Base-by-base conservation (phyloP, 306 rosid species). In the Glycyrrhiza uralensis region DNA sequence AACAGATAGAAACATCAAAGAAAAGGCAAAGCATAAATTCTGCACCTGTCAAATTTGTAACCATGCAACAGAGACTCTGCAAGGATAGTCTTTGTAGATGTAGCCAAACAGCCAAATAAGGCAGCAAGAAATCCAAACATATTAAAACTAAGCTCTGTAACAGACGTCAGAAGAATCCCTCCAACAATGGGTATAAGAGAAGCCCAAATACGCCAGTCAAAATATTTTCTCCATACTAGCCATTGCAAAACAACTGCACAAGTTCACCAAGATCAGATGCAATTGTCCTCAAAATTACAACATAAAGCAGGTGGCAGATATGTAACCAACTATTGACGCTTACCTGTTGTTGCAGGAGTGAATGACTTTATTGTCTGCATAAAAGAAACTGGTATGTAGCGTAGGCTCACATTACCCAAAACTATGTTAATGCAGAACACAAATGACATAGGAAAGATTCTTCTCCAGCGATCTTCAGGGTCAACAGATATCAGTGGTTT, bases 341-440 rank as follows among this genome's bases (percentile, higher is more conserved):
- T 41, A 88, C 98, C 97, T 51, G 98, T 93, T 47, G 98, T 93
- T 24, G 98, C 98, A 35, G 98, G 98, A 57, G 98, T 93, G 84
- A 93, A 93, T 5, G 98, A 93, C 81, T 93, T 93, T 6, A 93
- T 93, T 41, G 98, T 93, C 86, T 93, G 98, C 98, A 93, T 93
- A 76, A 93, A 93, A 55, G 98, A 93, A 78, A 93, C 98, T 11
- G 98, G 98, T 75, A 93, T 93, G 86, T 93, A 93, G 49, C 98
- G 87, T 32, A 93, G 62, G 87, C 98, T 93, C 71, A 93, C 97
- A 78, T 93, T 93, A 46, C 98, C 98, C 86, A 93, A 55, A 51
- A 93, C 98, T 42, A 93, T 93, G 81, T 93, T 93, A 42, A 93
- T 88, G 28, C 98, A 93, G 73, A 93, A 93, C 74, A 93, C 98